Evolutionary conservation across 2,329 filamentous ascomycete species (phyloP).

Genomic region (Fusarium abutilonis): DNA sequence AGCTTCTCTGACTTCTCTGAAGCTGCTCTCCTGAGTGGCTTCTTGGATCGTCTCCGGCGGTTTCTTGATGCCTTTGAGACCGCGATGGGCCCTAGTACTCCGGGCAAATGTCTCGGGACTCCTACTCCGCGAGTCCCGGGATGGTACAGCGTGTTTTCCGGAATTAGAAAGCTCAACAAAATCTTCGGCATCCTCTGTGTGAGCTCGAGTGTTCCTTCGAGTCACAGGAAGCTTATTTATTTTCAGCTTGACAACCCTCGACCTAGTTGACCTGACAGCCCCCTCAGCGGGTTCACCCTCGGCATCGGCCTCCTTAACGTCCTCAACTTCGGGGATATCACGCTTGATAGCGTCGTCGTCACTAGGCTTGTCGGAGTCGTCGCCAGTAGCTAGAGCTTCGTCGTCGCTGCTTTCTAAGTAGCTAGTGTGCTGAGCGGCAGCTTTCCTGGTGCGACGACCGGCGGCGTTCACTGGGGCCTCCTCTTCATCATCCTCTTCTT

Average conservation of each 20-base stretch:
- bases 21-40: conserved; percentile 63
- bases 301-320: conserved; percentile 44
- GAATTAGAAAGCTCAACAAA: conserved; percentile 69
- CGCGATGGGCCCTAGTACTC: conserved; percentile 58
- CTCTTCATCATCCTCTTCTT: conserved; percentile 56
- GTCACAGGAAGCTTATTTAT: conserved; percentile 50
- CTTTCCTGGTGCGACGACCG: conserved; percentile 61
- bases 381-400: conserved; percentile 48
- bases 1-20: conserved; percentile 49
- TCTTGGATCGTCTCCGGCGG: conserved; percentile 61
- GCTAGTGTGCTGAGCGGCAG: conserved; percentile 56
- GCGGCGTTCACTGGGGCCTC: conserved; percentile 57
- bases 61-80: conserved; percentile 61
- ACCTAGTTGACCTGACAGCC: conserved; percentile 44
- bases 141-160: conserved; percentile 64
- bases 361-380: conserved; percentile 44
- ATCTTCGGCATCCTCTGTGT: conserved; percentile 64
- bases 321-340: conserved; percentile 39
- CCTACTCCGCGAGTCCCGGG: conserved; percentile 62
- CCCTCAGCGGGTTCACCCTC: conserved; percentile 35
- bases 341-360: conserved; percentile 44
- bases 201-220: conserved; percentile 62
- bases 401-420: conserved; percentile 59
- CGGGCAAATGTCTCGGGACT: conserved; percentile 64
- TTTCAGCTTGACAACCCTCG: conserved; percentile 59